Percentiles rank a stretch among this genome's conserved stretches.
Evolutionary conservation across 805 yeast genomes (phyloP).

Genomic region (Suhomyces tanzawaensis): DNA sequence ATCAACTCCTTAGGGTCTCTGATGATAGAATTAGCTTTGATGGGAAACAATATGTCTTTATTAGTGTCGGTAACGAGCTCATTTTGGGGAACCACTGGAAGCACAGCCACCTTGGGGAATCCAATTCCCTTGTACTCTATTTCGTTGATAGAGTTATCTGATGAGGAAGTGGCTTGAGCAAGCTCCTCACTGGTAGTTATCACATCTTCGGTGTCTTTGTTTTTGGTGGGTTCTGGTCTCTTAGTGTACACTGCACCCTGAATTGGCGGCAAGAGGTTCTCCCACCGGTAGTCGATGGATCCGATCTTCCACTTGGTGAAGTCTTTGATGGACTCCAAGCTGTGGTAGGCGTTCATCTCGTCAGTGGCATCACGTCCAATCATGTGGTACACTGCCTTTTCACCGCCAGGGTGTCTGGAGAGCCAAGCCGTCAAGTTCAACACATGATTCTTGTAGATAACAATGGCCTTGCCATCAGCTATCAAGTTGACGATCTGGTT

Average conservation of each 20-base stretch:
- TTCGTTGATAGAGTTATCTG: constrained; percentile 11
- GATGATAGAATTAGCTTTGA: constrained; percentile 22
- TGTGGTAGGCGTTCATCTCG: constrained; percentile 84
- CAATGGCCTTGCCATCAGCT: constrained; percentile 65
- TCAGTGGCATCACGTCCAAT: constrained; percentile 89
- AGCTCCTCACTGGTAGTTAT: not conserved
- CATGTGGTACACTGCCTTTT: constrained; percentile 77
- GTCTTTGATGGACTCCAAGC: constrained; percentile 49
- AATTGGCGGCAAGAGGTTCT: constrained; percentile 79
- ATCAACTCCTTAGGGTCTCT: constrained; percentile 56
- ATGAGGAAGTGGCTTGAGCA: constrained; percentile 6
- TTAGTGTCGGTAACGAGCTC: constrained; percentile 39
- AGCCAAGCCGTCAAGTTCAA: constrained; percentile 72
- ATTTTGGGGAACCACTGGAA: constrained; percentile 54
- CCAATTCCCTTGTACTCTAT: constrained; percentile 30
- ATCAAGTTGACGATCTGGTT: constrained; percentile 55
- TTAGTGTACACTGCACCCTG: constrained; percentile 61
- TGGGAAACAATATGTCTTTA: constrained; percentile 34
- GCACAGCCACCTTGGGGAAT: constrained; percentile 38
- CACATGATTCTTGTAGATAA: constrained; percentile 60
- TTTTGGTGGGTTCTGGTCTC: not conserved
- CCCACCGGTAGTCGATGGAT: constrained; percentile 61
- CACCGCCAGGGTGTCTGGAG: constrained; percentile 83
- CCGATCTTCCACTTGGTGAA: constrained; percentile 69
- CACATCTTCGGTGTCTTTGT: constrained; percentile 9